Percentiles rank a stretch among this genome's conserved stretches.
Conservation (phyloP, 2,329 filamentous ascomycete species). For the Amphichorda felina region DNA sequence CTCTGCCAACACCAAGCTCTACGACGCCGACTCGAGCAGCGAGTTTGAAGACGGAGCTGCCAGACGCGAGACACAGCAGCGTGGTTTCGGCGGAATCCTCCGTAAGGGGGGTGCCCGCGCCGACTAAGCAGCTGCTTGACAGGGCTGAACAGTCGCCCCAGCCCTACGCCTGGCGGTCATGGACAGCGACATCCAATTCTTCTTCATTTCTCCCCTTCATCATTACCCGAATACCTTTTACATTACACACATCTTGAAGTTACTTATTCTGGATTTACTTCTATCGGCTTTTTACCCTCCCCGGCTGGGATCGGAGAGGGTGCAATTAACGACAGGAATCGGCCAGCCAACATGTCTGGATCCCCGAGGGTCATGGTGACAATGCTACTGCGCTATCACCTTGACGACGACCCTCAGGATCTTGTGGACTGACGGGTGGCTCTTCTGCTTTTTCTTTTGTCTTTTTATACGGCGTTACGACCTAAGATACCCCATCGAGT, state of each 20-base stretch:
- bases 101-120: conserved; percentile 5
- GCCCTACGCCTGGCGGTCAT: too few relatives aligned
- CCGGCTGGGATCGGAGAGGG: too few relatives aligned
- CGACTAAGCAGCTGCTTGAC: too few relatives aligned
- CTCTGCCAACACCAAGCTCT: conserved; percentile 33
- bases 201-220: too few relatives aligned
- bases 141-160: too few relatives aligned
- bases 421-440: not conserved
- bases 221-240: too few relatives aligned
- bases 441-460: conserved; percentile 8
- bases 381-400: conserved; percentile 40
- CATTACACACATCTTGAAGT: too few relatives aligned
- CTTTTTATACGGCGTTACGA: conserved; percentile 8
- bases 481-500: conserved; percentile 29
- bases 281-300: too few relatives aligned
- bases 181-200: too few relatives aligned
- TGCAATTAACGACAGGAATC: too few relatives aligned
- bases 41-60: conserved; percentile 49
- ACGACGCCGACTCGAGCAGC: conserved; percentile 23
- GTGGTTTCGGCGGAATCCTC: conserved; percentile 38
- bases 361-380: conserved; percentile 15
- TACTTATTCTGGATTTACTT: too few relatives aligned
- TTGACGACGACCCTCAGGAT: conserved; percentile 3
- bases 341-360: too few relatives aligned
- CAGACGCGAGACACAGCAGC: conserved; percentile 41